Conservation (phyloP, 2,329 filamentous ascomycete species). For the Penicillium paneum region DNA sequence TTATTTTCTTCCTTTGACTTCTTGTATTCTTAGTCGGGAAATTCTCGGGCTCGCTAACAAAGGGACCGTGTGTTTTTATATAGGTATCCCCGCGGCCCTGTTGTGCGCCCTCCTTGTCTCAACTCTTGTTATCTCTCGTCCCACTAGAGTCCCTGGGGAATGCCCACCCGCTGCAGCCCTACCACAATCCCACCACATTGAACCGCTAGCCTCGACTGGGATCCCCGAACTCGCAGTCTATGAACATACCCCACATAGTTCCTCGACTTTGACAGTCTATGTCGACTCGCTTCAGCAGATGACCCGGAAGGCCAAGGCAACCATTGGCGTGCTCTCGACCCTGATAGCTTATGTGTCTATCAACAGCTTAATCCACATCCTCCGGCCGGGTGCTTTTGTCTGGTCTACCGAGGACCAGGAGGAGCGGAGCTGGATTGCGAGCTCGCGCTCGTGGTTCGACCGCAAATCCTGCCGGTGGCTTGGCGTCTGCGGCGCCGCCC, state of each 20-base stretch:
- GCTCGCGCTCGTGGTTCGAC: slow-evolving; percentile 70
- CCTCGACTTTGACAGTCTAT: slow-evolving; percentile 14
- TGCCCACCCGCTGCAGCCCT: slow-evolving; percentile 12
- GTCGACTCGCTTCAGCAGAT: slow-evolving; percentile 36
- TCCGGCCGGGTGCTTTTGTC: slow-evolving; percentile 63
- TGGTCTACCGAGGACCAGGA: slow-evolving; percentile 59
- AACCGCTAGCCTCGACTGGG: slow-evolving; percentile 11
- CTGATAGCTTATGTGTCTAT: slow-evolving; percentile 44
- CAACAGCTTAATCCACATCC: slow-evolving; percentile 51
- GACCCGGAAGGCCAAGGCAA: slow-evolving; percentile 39
- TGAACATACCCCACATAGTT: slow-evolving; percentile 8
- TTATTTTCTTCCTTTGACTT: neutral
- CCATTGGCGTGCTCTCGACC: slow-evolving; percentile 40
- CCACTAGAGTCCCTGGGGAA: slow-evolving; percentile 15
- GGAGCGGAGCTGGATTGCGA: slow-evolving; percentile 66
- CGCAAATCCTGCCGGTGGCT: slow-evolving; percentile 76
- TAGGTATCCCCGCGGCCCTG: slow-evolving; percentile 13
- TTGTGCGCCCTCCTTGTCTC: slow-evolving; percentile 11
- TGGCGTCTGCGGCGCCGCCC: slow-evolving; percentile 72
- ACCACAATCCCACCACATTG: slow-evolving; percentile 16
- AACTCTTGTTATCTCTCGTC: slow-evolving; percentile 16
- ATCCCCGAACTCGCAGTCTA: slow-evolving; percentile 10
- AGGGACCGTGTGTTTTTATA: slow-evolving; percentile 6
- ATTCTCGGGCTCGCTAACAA: slow-evolving; percentile 1
- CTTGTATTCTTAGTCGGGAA: neutral